Percentiles rank a stretch among this genome's conserved stretches.
These are phyloP conservation scores for Tylopilus plumbeoviolaceoides DNA, from an alignment of 768 basidiomycete species.

Conservation along the genomic window DNA sequence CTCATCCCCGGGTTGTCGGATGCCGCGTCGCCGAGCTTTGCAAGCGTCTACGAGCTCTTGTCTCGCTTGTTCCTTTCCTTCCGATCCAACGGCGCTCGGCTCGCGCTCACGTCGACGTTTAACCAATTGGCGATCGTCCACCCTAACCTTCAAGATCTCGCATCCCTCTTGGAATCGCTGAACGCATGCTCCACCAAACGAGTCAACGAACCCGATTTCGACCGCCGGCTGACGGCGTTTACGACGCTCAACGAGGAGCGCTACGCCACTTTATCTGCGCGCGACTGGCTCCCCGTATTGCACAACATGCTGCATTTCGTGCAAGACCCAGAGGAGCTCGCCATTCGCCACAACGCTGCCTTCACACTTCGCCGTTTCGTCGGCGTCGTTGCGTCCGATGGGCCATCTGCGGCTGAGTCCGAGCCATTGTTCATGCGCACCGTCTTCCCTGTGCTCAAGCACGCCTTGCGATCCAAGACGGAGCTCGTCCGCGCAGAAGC, in stretches of 20 bases:
- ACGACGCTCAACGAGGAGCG: slow-evolving; percentile 64
- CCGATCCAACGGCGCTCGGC: slow-evolving; percentile 66
- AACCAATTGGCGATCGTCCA: slow-evolving; percentile 38
- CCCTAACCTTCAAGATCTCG: slow-evolving; percentile 45
- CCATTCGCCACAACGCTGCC: slow-evolving; percentile 79
- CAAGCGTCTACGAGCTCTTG: slow-evolving; percentile 59
- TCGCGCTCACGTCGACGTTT: slow-evolving; percentile 66
- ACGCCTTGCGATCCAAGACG: slow-evolving; percentile 70
- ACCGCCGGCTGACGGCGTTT: slow-evolving; percentile 76
- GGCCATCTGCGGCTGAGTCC: slow-evolving; percentile 36
- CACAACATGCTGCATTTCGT: slow-evolving; percentile 83
- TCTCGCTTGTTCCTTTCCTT: slow-evolving; percentile 75
- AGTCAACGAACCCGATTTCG: slow-evolving; percentile 91
- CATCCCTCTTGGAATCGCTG: slow-evolving; percentile 57
- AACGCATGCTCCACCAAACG: slow-evolving; percentile 85
- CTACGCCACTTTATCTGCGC: slow-evolving; percentile 45
- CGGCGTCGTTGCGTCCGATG: slow-evolving; percentile 42
- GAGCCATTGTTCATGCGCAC: slow-evolving; percentile 57
- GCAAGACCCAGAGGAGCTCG: slow-evolving; percentile 85
- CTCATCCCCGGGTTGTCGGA: slow-evolving; percentile 62
- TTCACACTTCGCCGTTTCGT: slow-evolving; percentile 75
- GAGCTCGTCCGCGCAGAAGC: slow-evolving; percentile 88
- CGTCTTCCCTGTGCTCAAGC: slow-evolving; percentile 76
- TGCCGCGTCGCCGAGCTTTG: slow-evolving; percentile 39
- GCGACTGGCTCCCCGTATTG: slow-evolving; percentile 78